phyloP scores from a whole-genome alignment of 371 early-diverging fungal species.

The Circinella minor region DNA sequence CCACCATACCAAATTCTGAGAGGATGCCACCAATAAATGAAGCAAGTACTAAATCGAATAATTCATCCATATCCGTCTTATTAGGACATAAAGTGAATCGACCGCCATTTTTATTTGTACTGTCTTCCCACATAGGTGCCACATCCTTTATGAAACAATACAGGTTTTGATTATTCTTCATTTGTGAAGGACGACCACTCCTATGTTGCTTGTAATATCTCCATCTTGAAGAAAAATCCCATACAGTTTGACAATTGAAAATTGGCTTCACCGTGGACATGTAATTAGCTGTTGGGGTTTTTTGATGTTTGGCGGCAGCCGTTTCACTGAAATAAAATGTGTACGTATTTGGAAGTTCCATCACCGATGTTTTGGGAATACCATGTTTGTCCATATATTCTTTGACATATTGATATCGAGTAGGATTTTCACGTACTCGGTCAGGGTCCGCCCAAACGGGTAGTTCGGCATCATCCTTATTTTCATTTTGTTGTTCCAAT shows the following conservation, averaged over 20 bases:
- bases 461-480: slow-evolving; percentile 3
- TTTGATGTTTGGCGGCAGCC: slow-evolving; percentile 38
- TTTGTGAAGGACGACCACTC: slow-evolving; percentile 37
- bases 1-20: slow-evolving; percentile 31
- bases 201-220: slow-evolving; percentile 43
- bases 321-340: slow-evolving; percentile 59
- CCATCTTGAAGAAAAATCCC: slow-evolving; percentile 61
- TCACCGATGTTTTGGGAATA: slow-evolving; percentile 14
- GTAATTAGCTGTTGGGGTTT: slow-evolving; percentile 36
- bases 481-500: slow-evolving; percentile 1
- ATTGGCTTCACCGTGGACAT: slow-evolving; percentile 49
- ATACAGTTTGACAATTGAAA: slow-evolving; percentile 56
- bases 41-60: slow-evolving; percentile 57
- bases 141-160: slow-evolving; percentile 61
- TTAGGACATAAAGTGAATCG: slow-evolving; percentile 48
- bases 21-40: slow-evolving; percentile 59
- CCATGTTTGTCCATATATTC: slow-evolving; percentile 29
- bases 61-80: slow-evolving; percentile 39
- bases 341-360: slow-evolving; percentile 31
- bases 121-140: slow-evolving; percentile 68
- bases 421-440: slow-evolving; percentile 38
- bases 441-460: slow-evolving; percentile 49
- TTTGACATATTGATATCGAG: slow-evolving; percentile 28
- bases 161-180: slow-evolving; percentile 54
- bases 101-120: slow-evolving; percentile 57